Evolutionary conservation across 805 yeast genomes (phyloP).

Genomic region (Starmerella scarabaei): DNA sequence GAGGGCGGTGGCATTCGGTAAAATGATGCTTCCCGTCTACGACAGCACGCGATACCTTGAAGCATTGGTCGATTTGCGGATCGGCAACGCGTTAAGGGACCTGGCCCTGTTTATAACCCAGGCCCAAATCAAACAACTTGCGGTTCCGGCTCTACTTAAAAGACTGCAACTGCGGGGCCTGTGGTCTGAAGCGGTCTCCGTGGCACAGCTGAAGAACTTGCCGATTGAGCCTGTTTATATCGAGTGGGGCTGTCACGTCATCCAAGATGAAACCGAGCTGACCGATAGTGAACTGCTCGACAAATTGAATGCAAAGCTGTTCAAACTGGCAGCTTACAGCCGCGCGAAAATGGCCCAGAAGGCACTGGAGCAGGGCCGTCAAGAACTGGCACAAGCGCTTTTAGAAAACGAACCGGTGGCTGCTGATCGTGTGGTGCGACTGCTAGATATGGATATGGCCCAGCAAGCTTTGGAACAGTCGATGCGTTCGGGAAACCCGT

Average conservation of each 20-base stretch:
- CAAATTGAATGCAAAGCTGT: slow-evolving; percentile 37
- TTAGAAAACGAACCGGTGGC: slow-evolving; percentile 54
- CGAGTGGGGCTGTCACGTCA: slow-evolving; percentile 71
- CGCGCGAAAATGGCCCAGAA: slow-evolving; percentile 46
- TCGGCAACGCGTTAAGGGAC: slow-evolving; percentile 52
- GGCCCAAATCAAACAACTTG: slow-evolving; percentile 38
- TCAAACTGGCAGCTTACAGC: slow-evolving; percentile 34
- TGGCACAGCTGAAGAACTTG: slow-evolving; percentile 39
- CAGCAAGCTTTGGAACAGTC: slow-evolving; percentile 58
- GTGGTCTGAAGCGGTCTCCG: slow-evolving; percentile 50
- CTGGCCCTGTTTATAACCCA: slow-evolving; percentile 44
- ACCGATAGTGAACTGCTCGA: slow-evolving; percentile 49
- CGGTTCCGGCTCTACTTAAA: slow-evolving; percentile 43
- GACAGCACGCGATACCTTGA: slow-evolving; percentile 51
- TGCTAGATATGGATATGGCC: slow-evolving; percentile 59
- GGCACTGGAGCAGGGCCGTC: slow-evolving; percentile 74
- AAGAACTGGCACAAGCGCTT: slow-evolving; percentile 51
- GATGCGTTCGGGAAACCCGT: slow-evolving; percentile 46
- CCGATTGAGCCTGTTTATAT: slow-evolving; percentile 45
- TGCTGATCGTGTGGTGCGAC: slow-evolving; percentile 45
- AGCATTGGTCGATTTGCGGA: slow-evolving; percentile 48
- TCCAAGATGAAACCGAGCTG: slow-evolving; percentile 35
- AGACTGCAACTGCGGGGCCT: slow-evolving; percentile 46
- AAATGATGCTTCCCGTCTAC: slow-evolving; percentile 39
- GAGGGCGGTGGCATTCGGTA: slow-evolving; percentile 78